These are phyloP conservation scores for Penicillium angulare DNA, from an alignment of 495 filamentous ascomycete genomes.

Conservation along the genomic window DNA sequence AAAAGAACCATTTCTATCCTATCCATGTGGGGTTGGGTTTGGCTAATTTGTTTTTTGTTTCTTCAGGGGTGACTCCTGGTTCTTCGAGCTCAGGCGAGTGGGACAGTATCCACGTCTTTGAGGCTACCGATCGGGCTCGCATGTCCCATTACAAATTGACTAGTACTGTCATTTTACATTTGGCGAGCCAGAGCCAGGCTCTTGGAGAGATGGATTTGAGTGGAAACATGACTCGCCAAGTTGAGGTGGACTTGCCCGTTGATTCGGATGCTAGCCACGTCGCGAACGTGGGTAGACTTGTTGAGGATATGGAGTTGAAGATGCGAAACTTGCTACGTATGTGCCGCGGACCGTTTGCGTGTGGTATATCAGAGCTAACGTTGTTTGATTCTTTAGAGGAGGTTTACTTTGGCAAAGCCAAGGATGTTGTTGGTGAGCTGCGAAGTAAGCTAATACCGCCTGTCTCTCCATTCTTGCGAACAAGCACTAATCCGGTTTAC, in stretches of 20 bases:
- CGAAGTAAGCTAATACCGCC: constrained; percentile 75
- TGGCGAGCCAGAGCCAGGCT: constrained; percentile 66
- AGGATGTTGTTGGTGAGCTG: constrained; percentile 97
- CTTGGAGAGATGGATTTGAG: constrained; percentile 91
- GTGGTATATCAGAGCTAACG: constrained; percentile 6
- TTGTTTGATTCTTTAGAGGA: constrained; percentile 57
- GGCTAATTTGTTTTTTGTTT: constrained; percentile 8
- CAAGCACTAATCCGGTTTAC: no score
- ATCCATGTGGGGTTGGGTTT: neutral
- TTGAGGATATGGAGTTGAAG: constrained; percentile 99
- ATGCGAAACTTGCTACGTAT: constrained; percentile 94
- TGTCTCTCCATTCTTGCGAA: no score
- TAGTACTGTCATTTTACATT: constrained; percentile 89
- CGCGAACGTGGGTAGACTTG: constrained; percentile 88
- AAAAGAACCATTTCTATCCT: neutral
- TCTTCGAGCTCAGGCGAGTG: constrained; percentile 78
- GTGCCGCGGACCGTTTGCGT: constrained; percentile 7
- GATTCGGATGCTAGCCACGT: constrained; percentile 92
- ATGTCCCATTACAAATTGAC: constrained; percentile 96
- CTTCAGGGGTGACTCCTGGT: constrained; percentile 58
- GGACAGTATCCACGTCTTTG: constrained; percentile 99
- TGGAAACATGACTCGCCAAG: constrained; percentile 96
- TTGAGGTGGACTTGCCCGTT: constrained; percentile 85
- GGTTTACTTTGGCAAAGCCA: constrained; percentile 99
- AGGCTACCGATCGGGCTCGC: constrained; percentile 85